Conservation (phyloP, 2,329 filamentous ascomycete species). For the Hirsutella rhossiliensis region DNA sequence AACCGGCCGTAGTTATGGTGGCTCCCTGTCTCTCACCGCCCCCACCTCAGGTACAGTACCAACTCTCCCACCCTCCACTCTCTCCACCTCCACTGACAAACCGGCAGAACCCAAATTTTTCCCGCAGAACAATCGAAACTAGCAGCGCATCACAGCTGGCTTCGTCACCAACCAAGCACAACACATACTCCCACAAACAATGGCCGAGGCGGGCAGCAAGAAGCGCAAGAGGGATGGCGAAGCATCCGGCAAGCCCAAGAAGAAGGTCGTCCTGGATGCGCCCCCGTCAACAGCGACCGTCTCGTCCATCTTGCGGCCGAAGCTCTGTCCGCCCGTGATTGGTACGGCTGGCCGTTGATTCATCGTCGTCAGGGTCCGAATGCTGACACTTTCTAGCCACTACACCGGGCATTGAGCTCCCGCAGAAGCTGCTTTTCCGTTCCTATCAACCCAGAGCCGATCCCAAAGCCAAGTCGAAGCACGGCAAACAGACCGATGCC, state of each 20-base stretch:
- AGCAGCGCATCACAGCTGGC: not conserved
- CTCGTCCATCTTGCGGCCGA: slow-evolving; percentile 31
- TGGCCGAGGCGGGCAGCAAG: slow-evolving; percentile 28
- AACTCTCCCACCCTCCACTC: too few relatives aligned
- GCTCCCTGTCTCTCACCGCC: too few relatives aligned
- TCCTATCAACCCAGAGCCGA: slow-evolving; percentile 31
- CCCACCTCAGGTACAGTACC: too few relatives aligned
- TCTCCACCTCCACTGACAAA: not conserved
- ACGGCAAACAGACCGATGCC: slow-evolving; percentile 25
- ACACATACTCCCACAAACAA: slow-evolving; percentile 7
- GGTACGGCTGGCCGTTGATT: slow-evolving; percentile 24
- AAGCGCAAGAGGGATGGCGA: slow-evolving; percentile 43
- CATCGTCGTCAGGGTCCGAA: not conserved
- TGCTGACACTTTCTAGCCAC: slow-evolving; percentile 14
- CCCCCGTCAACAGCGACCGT: slow-evolving; percentile 28
- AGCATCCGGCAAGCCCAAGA: slow-evolving; percentile 29
- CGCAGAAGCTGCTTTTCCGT: slow-evolving; percentile 28
- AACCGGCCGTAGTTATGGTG: too few relatives aligned
- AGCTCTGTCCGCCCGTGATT: slow-evolving; percentile 39
- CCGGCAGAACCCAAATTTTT: slow-evolving; percentile 13
- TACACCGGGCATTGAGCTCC: slow-evolving; percentile 23
- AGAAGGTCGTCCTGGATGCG: slow-evolving; percentile 38
- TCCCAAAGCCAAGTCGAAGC: slow-evolving; percentile 20
- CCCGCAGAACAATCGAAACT: not conserved
- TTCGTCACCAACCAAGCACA: not conserved